Evolutionary conservation across 73 alveolate species (phyloP).

Genomic region (Tetrahymena elliotti): DNA sequence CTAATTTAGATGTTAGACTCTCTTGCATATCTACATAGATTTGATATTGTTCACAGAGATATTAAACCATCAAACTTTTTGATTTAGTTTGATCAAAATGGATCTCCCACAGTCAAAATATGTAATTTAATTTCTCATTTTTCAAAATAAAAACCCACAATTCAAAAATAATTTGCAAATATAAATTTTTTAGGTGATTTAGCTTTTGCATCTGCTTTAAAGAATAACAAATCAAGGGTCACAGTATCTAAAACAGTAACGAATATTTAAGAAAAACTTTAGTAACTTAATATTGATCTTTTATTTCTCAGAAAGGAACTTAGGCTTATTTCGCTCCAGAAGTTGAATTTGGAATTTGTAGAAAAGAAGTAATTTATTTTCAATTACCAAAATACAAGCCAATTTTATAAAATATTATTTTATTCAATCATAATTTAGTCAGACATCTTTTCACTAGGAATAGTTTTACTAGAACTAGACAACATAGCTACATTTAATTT

Average conservation of each 20-base stretch:
- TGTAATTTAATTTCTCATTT: not conserved
- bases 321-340: not conserved
- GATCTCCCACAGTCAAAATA: not conserved
- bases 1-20: not conserved
- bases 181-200: not conserved
- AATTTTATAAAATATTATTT: too few species aligned
- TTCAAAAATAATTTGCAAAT: too few species aligned
- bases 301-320: not conserved
- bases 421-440: too few species aligned
- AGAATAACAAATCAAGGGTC: not conserved
- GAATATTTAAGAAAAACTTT: not conserved
- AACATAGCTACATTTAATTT: not conserved
- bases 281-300: not conserved
- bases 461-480: not conserved
- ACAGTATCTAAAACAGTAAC: not conserved
- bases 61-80: not conserved
- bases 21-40: not conserved
- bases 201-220: not conserved
- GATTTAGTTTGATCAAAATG: not conserved
- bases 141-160: too few species aligned
- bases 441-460: not conserved
- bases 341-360: not conserved
- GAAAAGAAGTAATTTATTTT: not conserved
- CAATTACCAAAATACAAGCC: too few species aligned
- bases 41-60: not conserved